Evolutionary conservation across 2,329 filamentous ascomycete species (phyloP).

Genomic region (Fonsecaea erecta): DNA sequence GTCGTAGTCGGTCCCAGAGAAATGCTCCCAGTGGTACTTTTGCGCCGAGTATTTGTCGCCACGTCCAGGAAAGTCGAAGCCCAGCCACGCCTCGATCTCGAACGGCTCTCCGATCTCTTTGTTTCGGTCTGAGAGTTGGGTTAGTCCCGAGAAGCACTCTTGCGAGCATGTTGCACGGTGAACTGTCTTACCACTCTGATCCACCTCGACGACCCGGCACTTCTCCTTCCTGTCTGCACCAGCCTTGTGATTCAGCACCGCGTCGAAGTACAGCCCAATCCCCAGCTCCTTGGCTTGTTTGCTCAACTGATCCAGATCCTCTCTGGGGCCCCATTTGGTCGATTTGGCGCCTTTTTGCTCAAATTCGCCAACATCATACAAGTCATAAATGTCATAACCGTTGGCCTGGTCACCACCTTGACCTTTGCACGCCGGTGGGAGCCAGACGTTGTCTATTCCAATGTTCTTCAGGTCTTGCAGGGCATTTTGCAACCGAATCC

Average conservation of each 20-base stretch:
- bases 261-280: constrained; percentile 69
- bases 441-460: constrained; percentile 68
- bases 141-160: neutral
- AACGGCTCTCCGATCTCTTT: constrained; percentile 59
- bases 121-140: constrained; percentile 54
- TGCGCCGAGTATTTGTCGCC: constrained; percentile 63
- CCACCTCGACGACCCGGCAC: constrained; percentile 67
- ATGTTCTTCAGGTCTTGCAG: constrained; percentile 61
- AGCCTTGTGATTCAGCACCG: constrained; percentile 74
- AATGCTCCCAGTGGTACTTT: constrained; percentile 71
- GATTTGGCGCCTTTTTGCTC: constrained; percentile 66
- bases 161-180: neutral
- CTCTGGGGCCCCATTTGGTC: constrained; percentile 72
- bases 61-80: constrained; percentile 68
- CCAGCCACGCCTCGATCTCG: constrained; percentile 71
- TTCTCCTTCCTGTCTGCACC: constrained; percentile 69
- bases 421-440: constrained; percentile 73
- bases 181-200: constrained; percentile 54
- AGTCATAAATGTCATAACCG: constrained; percentile 72
- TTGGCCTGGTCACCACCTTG: constrained; percentile 62
- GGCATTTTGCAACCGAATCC: constrained; percentile 59
- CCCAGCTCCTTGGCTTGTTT: constrained; percentile 57
- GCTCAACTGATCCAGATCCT: constrained; percentile 62
- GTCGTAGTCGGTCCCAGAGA: constrained; percentile 71
- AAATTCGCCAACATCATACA: constrained; percentile 74